Evolutionary conservation across 805 yeast genomes (phyloP), one percentile per base, ranked within the genome.

Genomic region (Candida berthetii): DNA sequence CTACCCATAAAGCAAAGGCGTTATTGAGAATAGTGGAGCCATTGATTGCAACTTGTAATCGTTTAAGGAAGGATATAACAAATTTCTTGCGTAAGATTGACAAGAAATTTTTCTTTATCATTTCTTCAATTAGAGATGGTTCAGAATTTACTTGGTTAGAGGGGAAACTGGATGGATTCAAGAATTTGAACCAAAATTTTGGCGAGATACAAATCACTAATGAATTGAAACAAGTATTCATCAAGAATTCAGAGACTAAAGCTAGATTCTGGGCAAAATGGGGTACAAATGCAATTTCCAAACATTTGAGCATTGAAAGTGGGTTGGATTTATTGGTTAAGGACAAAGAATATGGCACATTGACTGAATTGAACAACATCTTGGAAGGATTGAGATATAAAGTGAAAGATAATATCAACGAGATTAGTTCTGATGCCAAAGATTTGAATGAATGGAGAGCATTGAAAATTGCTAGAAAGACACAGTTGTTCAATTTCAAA

Each of bases 401-500:
- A 37, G 47, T 28, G 6, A 40, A 41, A 7, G 48, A 36, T 3
- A 38, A 42, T 7, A 17, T 18, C 2, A 42, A 13, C 6, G 24
- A 37, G 8, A 55, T 49, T 13, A 54, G 54, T 17, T 38, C 27
- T 15, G 52, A 52, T 8, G 57, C 60, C 1, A 42, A 44, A 7
- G 58, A 55, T 2, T 44, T 64, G 3, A 41, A 48, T 16, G 60
- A 58, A 18, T 73, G 79, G 79, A 66, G 68, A 40, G 66, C 65
- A 1, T 46, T 72, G 34, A 62, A 78, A 40, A 52, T 64, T 4
- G 59, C 72, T 3, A 54, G 76, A 44, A 57, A 58, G 5, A 57
- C 58, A 7, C 50, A 57, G 28, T 46, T 75, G 49, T 60, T 61
- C 40, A 57, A 65, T 20, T 65, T 72, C 35, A 57, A 50, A 22